A percentile compares a stretch with the other conserved stretches of the same genome.
Conservation (phyloP, 2,329 filamentous ascomycete species). For the Apiospora koreana region DNA sequence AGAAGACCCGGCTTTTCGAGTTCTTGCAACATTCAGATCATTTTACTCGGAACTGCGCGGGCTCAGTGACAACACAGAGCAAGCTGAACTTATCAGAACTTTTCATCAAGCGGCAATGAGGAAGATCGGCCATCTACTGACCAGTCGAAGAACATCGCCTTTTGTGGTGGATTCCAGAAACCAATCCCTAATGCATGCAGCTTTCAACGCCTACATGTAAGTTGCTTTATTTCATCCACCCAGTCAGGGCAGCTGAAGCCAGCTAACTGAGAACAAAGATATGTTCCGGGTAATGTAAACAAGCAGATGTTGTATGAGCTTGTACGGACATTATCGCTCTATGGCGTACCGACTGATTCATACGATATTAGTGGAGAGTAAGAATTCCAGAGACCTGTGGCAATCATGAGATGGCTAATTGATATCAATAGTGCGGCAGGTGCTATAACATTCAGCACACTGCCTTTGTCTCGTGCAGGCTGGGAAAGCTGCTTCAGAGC, state of each 20-base stretch:
- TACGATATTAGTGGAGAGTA: background rate
- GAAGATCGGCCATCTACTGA: background rate
- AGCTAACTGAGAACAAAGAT: background rate
- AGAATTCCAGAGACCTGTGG: background rate
- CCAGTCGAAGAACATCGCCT: background rate
- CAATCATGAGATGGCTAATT: too few species aligned
- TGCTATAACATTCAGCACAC: too few species aligned
- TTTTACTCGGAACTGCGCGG: too few species aligned
- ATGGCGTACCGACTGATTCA: background rate
- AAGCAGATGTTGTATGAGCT: background rate
- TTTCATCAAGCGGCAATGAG: background rate
- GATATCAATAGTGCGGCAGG: too few species aligned
- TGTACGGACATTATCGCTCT: background rate
- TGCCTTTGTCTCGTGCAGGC: too few species aligned
- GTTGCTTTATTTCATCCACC: background rate
- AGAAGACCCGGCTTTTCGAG: background rate
- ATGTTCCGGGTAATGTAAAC: background rate
- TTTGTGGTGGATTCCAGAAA: background rate
- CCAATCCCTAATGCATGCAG: background rate
- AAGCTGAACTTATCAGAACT: background rate
- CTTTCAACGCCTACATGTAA: background rate
- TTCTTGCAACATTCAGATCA: background rate
- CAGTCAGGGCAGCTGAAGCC: too few species aligned
- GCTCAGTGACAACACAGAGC: background rate
- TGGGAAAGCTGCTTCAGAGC: too few species aligned